Evolutionary conservation across 2,329 filamentous ascomycete genomes (phyloP), one percentile per base, ranked within the genome.

Genomic region (Pseudogymnoascus sp.): DNA sequence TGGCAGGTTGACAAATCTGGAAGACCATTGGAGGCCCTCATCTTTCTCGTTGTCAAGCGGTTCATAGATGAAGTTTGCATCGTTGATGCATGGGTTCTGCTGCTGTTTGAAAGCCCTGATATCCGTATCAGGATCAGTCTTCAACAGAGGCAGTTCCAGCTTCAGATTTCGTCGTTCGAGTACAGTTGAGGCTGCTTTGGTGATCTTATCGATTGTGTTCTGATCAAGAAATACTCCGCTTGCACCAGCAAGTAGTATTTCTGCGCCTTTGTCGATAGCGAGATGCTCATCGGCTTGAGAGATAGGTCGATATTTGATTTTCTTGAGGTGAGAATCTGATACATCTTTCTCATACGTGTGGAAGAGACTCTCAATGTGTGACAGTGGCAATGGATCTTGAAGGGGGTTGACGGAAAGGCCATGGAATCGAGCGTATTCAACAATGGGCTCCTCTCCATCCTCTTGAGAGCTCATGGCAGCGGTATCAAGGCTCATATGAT

Each of bases 361-460:
- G 39, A 65, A 61, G 4, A 69, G 59, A 4, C 32, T 34, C 22
- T 62, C 35, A 16, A 70, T 61, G 18, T 67, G 64, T n/a, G 34
- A 35, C 8, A 62, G 54, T 9, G 63, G 65, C 2, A 62, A 30
- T 12, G 60, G 22, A 12, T 68, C 65, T 3, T 47, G 18, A 2
- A 66, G 59, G 62, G 70, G 61, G 47, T 71, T 57, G 12, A 28
- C 22, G 32, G 57, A 58, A 60, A 72, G 57, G 18, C 68, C 67
- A 37, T 68, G 65, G 9, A 54, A 35, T 11, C 69, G 68, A 54
- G 70, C 71, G 58, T 71, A 71, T 47, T 70, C 65, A 30, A 70
- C 63, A 16, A 67, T 62, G 11, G 66, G 54, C 5, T 62, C 28
- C 3, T 71, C 66, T 7, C 60, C 57, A 14, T 60, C 37, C 7